Base-by-base conservation (phyloP, 192 early-diverging fungal genomes). In the Dissophora globulifera region DNA sequence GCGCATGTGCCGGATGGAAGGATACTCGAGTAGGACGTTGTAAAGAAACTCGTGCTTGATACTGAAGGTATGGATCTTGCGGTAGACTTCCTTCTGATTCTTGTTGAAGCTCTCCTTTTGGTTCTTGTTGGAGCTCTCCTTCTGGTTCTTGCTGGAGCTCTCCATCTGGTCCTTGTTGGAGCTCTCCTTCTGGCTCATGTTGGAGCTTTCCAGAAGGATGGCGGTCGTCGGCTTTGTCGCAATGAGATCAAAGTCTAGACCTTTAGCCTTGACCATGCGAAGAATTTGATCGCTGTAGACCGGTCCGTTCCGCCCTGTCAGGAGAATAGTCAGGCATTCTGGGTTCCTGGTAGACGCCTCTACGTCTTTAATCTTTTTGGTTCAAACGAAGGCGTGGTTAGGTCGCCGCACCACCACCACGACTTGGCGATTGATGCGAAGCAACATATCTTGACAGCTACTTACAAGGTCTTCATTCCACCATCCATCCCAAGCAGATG, bases 11-110 rank as follows among this genome's bases (percentile, higher is more conserved):
- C 52, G 47, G 48, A 84, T 67, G 5, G 51, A 68, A 1, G 87
- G 84, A 29, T 83, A 82, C 12, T 82, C 85, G 0, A 76, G 41
- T 15, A 87, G 61, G 1, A 82, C 66, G n/a, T 83, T 78, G 40
- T 88, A 84, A 0, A 88, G 62, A 43, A 88, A 85, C 23, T 79
- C 67, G 76, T 82, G 82, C 49, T 88, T 88, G 62, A 84, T 83
- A 47, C 81, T 82, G 59, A 87, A 87, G 19, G 87, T 88, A 58
- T 84, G 84, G 19, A 82, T 50, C 19, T 59, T 56, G 30, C 69
- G 45, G 40, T 66, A 67, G n/a, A 29, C 43, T 7, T 60, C 43
- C 3, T 47, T 45, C 4, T 48, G 6, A 12, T n/a, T 35, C 15
- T 55, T 55, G 23, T 6, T 23, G 8, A 7, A 25, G 23, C 30